These are phyloP conservation scores for Mycosphaerella sp. DNA, from an alignment of 2,329 filamentous ascomycete species.

Conservation along the genomic window DNA sequence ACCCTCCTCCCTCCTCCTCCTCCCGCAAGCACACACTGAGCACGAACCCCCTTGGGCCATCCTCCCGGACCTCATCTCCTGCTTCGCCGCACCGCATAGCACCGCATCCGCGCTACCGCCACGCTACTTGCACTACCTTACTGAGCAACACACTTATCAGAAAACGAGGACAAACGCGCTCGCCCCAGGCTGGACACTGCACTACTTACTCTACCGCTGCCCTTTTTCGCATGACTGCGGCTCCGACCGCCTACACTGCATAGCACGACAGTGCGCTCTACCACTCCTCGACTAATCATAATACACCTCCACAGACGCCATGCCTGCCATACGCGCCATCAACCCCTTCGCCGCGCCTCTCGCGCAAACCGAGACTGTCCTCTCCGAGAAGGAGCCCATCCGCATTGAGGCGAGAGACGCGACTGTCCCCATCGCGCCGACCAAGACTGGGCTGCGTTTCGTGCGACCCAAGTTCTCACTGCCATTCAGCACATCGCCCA, in stretches of 20 bases:
- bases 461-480: slow-evolving; percentile 27
- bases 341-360: slow-evolving; percentile 53
- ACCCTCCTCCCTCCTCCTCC: not conserved
- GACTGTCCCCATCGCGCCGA: slow-evolving; percentile 3
- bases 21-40: not conserved
- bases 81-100: not conserved
- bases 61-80: slow-evolving; percentile 9
- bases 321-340: slow-evolving; percentile 55
- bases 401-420: slow-evolving; percentile 27
- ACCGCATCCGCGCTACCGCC: slow-evolving; percentile 1
- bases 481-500: slow-evolving; percentile 30
- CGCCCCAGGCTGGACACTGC: slow-evolving; percentile 3
- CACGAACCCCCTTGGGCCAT: not conserved
- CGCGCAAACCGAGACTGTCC: slow-evolving; percentile 43
- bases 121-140: not conserved
- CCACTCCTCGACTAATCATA: slow-evolving; percentile 27
- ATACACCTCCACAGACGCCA: slow-evolving; percentile 40
- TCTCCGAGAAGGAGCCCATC: slow-evolving; percentile 48
- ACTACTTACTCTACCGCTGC: not conserved
- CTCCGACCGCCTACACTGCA: slow-evolving; percentile 8
- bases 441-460: slow-evolving; percentile 18
- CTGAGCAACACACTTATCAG: not conserved
- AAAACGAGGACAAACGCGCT: not conserved
- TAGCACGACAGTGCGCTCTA: slow-evolving; percentile 9
- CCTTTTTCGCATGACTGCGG: slow-evolving; percentile 7